Percentiles rank a stretch among this genome's conserved stretches.
Evolutionary conservation across 352 stramenopile species (phyloP).

Genomic region (Phytophthora cactorum): DNA sequence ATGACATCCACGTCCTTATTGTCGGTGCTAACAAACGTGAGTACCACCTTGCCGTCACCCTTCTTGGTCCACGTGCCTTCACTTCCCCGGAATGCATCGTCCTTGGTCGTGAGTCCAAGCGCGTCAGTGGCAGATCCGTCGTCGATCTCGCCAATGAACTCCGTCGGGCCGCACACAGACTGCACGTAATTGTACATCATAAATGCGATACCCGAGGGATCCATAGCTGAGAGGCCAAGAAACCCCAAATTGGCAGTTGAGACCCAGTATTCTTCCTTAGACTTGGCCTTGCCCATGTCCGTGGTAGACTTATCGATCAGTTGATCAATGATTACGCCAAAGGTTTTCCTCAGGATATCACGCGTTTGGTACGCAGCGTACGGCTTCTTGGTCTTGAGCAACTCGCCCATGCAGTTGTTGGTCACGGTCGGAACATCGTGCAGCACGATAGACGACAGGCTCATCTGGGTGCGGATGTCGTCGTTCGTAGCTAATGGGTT

Average conservation of each 20-base stretch:
- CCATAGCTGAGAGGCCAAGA: slow-evolving; percentile 35
- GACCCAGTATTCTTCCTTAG: slow-evolving; percentile 42
- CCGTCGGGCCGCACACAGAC: slow-evolving; percentile 62
- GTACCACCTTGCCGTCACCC: slow-evolving; percentile 42
- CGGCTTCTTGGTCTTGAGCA: slow-evolving; percentile 36
- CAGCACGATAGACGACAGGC: slow-evolving; percentile 49
- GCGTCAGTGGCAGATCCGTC: slow-evolving; percentile 45
- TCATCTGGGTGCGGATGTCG: slow-evolving; percentile 49
- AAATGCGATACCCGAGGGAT: slow-evolving; percentile 54
- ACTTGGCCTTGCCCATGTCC: slow-evolving; percentile 49
- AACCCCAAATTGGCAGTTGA: slow-evolving; percentile 43
- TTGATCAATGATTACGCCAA: slow-evolving; percentile 64
- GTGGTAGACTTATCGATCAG: slow-evolving; percentile 48
- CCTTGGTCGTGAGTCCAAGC: slow-evolving; percentile 45
- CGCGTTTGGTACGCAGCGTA: slow-evolving; percentile 48
- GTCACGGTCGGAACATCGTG: slow-evolving; percentile 53
- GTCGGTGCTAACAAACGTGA: slow-evolving; percentile 58
- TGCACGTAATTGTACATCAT: slow-evolving; percentile 62
- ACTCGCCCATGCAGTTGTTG: slow-evolving; percentile 50
- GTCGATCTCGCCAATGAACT: slow-evolving; percentile 65
- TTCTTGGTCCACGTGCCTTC: slow-evolving; percentile 50
- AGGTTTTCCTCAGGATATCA: slow-evolving; percentile 56
- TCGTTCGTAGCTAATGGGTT: slow-evolving; percentile 32
- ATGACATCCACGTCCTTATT: slow-evolving; percentile 49
- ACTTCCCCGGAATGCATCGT: slow-evolving; percentile 53